Conservation (phyloP, 116 monocot genomes). For the Zostera marina region DNA sequence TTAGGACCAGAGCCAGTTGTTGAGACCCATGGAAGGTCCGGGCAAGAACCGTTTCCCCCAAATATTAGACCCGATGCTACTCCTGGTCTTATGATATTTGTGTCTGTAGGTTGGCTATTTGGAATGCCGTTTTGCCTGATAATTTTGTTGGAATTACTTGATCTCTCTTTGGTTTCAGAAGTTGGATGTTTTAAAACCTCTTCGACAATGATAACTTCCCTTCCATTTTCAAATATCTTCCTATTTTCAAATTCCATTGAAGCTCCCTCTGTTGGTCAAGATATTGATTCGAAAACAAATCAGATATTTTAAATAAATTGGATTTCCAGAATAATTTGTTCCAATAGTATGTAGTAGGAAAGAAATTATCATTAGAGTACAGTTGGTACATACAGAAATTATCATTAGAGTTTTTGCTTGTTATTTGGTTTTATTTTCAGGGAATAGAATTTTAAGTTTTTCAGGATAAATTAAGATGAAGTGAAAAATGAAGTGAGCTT, state of each 20-base stretch:
- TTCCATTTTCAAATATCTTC: conserved; percentile 12
- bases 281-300: not conserved
- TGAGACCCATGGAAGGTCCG: conserved; percentile 93
- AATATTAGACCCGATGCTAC: conserved; percentile 49
- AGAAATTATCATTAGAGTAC: too few relatives aligned
- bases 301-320: not conserved
- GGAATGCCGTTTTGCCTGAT: conserved; percentile 16
- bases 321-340: too few relatives aligned
- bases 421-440: too few relatives aligned
- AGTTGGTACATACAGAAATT: too few relatives aligned
- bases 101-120: conserved; percentile 16
- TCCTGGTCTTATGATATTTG: conserved; percentile 44
- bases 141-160: conserved; percentile 12
- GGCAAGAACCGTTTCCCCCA: conserved; percentile 64
- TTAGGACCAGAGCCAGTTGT: conserved; percentile 57
- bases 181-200: conserved; percentile 24
- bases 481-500: too few relatives aligned
- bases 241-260: conserved; percentile 7
- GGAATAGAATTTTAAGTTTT: too few relatives aligned
- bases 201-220: conserved; percentile 3
- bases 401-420: too few relatives aligned
- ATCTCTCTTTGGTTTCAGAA: conserved; percentile 19
- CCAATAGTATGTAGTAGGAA: not conserved
- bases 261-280: conserved; percentile 3
- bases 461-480: too few relatives aligned